Evolutionary conservation across 306 rosid species (phyloP).

Genomic region (Pyrus betulifolia): DNA sequence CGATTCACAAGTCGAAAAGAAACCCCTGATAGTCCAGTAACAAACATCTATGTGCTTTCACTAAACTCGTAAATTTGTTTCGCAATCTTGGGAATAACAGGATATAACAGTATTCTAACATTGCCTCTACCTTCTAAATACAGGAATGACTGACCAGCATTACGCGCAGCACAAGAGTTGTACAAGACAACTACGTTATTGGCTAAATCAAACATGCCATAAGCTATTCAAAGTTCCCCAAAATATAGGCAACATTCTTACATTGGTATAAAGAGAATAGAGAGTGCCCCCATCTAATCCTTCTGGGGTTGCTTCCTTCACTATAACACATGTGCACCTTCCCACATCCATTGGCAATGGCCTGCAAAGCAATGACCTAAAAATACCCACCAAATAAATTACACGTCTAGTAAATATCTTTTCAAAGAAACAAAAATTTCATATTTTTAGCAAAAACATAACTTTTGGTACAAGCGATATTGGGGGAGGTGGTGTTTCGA

Average conservation of each 20-base stretch:
- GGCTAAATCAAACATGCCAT: neutral
- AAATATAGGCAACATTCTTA: slow-evolving; percentile 15
- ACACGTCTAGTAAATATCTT: no score
- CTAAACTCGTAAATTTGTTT: neutral
- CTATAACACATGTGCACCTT: slow-evolving; percentile 71
- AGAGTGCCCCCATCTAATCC: slow-evolving; percentile 47
- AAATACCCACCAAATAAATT: neutral
- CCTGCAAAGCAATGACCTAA: slow-evolving; percentile 70
- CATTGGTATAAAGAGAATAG: slow-evolving; percentile 78
- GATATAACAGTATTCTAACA: neutral
- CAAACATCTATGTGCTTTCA: no score
- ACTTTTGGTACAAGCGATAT: no score
- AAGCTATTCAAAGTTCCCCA: neutral
- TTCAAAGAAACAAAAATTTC: neutral
- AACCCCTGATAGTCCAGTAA: neutral
- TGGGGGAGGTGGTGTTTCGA: no score
- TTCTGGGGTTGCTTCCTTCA: slow-evolving; percentile 54
- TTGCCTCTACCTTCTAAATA: neutral
- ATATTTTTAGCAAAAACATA: neutral
- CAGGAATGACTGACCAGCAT: neutral
- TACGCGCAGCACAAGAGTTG: no score
- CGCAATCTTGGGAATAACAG: neutral
- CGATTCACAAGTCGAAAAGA: neutral
- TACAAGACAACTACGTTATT: no score
- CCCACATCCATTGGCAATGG: slow-evolving; percentile 86